Evolutionary conservation across 2,329 filamentous ascomycete genomes (phyloP).

Genomic region (Saccharata proteae): DNA sequence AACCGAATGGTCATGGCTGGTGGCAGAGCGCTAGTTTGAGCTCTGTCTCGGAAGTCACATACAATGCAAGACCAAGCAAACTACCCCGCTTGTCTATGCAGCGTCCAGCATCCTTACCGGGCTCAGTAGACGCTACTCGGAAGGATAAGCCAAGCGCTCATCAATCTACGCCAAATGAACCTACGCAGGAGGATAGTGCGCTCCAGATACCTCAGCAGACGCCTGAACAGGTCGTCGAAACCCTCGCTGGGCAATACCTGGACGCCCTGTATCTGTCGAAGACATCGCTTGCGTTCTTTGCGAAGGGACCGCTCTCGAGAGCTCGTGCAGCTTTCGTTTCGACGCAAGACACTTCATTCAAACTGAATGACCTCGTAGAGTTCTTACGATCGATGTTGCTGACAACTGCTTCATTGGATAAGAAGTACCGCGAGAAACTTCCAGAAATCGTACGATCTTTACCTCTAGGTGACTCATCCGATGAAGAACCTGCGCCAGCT

Average conservation of each 20-base stretch:
- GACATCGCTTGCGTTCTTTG: conserved; percentile 72
- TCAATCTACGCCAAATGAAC: conserved; percentile 2
- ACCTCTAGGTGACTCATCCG: conserved; percentile 28
- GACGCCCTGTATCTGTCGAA: conserved; percentile 39
- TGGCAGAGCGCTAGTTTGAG: conserved; percentile 20
- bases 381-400: conserved; percentile 61
- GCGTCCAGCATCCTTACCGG: conserved; percentile 10
- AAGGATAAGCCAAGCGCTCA: conserved; percentile 6
- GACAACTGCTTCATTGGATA: conserved; percentile 57
- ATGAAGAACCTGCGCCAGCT: conserved; percentile 26
- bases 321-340: conserved; percentile 59
- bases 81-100: conserved; percentile 21
- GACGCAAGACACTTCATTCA: conserved; percentile 46
- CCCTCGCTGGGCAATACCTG: conserved; percentile 24
- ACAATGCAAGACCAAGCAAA: conserved; percentile 13
- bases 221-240: conserved; percentile 40
- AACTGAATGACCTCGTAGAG: conserved; percentile 50
- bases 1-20: conserved; percentile 14
- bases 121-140: neutral
- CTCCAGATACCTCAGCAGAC: conserved; percentile 7
- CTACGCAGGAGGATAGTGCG: conserved; percentile 1
- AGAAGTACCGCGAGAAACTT: conserved; percentile 65
- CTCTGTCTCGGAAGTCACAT: conserved; percentile 4
- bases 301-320: conserved; percentile 67
- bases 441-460: conserved; percentile 51